Conservation (phyloP, 2,329 filamentous ascomycete species). For the Chlorencoelia australis region DNA sequence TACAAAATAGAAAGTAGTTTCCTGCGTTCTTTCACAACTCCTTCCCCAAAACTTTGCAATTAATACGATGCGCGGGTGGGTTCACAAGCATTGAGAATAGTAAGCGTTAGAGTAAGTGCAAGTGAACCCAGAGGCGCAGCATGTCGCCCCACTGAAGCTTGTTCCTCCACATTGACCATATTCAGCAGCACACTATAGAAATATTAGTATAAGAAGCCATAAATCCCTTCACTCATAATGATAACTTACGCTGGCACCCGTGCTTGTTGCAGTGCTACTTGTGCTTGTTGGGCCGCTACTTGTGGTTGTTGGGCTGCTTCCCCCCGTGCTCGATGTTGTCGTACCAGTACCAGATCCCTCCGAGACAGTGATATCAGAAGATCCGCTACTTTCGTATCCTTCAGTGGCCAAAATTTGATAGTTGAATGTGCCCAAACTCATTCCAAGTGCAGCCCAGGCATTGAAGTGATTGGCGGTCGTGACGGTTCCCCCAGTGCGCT, state of each 20-base stretch:
- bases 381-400: conserved; percentile 10
- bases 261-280: neutral
- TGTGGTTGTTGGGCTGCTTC: neutral
- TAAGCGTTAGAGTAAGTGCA: conserved; percentile 3
- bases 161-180: conserved; percentile 6
- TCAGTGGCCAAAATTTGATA: conserved; percentile 38
- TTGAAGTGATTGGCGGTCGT: conserved; percentile 41
- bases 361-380: conserved; percentile 9
- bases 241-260: neutral
- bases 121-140: conserved; percentile 2
- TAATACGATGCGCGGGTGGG: no score
- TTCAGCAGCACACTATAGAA: conserved; percentile 1
- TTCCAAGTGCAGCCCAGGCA: conserved; percentile 38
- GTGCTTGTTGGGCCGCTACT: neutral
- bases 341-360: neutral
- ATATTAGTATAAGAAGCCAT: neutral
- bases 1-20: no score
- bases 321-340: neutral
- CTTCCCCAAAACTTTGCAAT: no score
- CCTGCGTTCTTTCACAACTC: no score
- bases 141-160: conserved; percentile 1
- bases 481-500: conserved; percentile 41
- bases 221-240: neutral
- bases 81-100: conserved; percentile 9
- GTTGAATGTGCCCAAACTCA: conserved; percentile 36